These are phyloP conservation scores for Oldenlandia corymbosa DNA, from an alignment of 257 asterid species.

Conservation along the genomic window DNA sequence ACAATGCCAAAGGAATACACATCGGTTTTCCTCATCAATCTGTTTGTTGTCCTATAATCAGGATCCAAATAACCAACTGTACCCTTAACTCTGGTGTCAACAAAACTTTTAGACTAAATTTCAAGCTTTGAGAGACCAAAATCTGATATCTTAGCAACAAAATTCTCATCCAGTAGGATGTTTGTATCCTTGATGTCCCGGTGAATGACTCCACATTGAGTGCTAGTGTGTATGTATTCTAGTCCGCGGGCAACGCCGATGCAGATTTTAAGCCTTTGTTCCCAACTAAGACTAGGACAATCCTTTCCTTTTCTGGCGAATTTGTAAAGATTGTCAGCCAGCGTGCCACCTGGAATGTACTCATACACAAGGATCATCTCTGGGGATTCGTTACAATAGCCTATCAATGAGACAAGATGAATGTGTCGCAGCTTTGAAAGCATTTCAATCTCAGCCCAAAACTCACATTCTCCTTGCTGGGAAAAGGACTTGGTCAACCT, in stretches of 20 bases:
- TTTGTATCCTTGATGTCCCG: slow-evolving; percentile 3
- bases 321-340: slow-evolving; percentile 8
- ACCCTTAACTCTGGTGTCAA: neutral
- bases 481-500: neutral
- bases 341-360: slow-evolving; percentile 1
- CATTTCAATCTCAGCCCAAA: slow-evolving; percentile 1
- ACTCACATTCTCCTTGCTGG: neutral
- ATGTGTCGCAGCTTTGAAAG: slow-evolving; percentile 8
- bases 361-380: slow-evolving; percentile 6
- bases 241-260: slow-evolving; percentile 4
- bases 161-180: slow-evolving; percentile 1
- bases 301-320: slow-evolving; percentile 1
- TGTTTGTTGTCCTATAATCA: neutral
- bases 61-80: slow-evolving; percentile 5
- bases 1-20: slow-evolving; percentile 7
- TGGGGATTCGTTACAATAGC: neutral
- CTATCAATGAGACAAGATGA: slow-evolving; percentile 5
- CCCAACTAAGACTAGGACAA: slow-evolving; percentile 7
- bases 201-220: slow-evolving; percentile 2
- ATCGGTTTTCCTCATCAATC: slow-evolving; percentile 1
- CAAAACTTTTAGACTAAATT: neutral
- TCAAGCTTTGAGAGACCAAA: slow-evolving; percentile 1
- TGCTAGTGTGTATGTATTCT: slow-evolving; percentile 6
- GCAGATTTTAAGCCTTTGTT: slow-evolving; percentile 5
- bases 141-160: neutral